Evolutionary conservation across 73 alveolate genomes (phyloP), one percentile per base, ranked within the genome.

Genomic region (Paramecium biaurelia): DNA sequence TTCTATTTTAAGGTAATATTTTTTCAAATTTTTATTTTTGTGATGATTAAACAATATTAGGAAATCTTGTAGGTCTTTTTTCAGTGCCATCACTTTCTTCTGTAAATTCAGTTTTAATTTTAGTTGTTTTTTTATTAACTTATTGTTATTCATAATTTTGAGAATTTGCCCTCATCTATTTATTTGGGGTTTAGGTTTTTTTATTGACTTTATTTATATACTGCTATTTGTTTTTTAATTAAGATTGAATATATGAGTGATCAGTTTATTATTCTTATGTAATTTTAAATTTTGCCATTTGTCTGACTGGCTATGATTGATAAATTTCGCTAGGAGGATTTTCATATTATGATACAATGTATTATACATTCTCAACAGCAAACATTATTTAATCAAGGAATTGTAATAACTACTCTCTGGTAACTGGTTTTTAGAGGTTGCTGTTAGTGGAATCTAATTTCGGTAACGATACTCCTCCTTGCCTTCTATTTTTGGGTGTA

Each of bases 61-160:
- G 84, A 32, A 63, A 63, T 63, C 84, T 26, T 14, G 84, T 30
- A 3, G 24, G 49, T 63, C 45, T 63, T 32, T 63, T 63, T 63
- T 63, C 84, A 30, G 84, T 63, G 2, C 41, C 84, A 63, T 63
- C 84, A 63, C 84, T 63, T 63, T 63, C 84, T 63, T 63, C 84
- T 30, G 41, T 63, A 30, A 12, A 32, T 14, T 63, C 84, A 26
- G 84, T 63, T 63, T 63, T 63, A 30, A 63, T 30, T 63, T 63
- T 63, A 5, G 18, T 26, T 30, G 45, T 63, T 53, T 53, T 53
- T 53, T 53, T 53, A 53, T 53, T 53, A 3, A 53, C 5, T 4
- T 18, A 15, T 4, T 15, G 68, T 63, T 63, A 63, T 14, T 32
- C 49, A 26, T 1, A 11, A 11, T 6, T 30, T 63, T 63, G 9